Base-by-base conservation (phyloP, 2,329 filamentous ascomycete genomes). In the Aureobasidium pullulans region DNA sequence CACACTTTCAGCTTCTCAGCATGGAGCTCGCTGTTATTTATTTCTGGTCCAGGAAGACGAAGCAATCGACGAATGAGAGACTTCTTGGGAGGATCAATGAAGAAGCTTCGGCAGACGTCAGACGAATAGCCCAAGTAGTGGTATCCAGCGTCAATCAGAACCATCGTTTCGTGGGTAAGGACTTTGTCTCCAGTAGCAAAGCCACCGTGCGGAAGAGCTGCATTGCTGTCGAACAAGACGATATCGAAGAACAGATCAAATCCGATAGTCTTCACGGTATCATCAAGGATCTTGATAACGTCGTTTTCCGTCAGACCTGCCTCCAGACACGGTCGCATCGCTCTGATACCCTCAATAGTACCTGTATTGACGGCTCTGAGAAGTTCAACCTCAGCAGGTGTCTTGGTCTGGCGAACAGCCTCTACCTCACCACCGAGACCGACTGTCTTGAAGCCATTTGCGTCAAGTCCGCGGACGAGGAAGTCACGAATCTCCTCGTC, bases 401-500 rank as follows among this genome's bases (percentile, higher is more conserved):
- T 81, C 69, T 86, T 86, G 34, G 75, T 78, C 70, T 86, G 83
- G 15, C 81, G 75, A 0, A 86, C 81, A 29, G 78, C 75, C 66
- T 86, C 82, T 8, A 81, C 81, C 53, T 80, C 77, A 0, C 78
- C 77, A 32, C 70, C 73, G 3, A 85, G 71, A 3, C 83, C 83
- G 0, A 80, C 66, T 2, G 83, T 79, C n/a, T 79, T 71, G 62
- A 86, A 85, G 0, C 82, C 82, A 44, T 75, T 77, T 0, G 70
- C 66, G 2, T 73, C 74, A 0, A 86, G 73, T 0, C 84, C 84
- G 2, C 83, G 77, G 40, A 80, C 76, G 52, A 87, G 85, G 67
- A 80, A 86, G 67, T 86, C 82, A 2, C 84, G 77, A 67, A 85
- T 84, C 65, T 86, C 84, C 62, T 86, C 83, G 62, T 86, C 84